These are phyloP conservation scores for Hanseniaspora jakobsenii DNA, from an alignment of 805 yeast genomes.

Conservation along the genomic window DNA sequence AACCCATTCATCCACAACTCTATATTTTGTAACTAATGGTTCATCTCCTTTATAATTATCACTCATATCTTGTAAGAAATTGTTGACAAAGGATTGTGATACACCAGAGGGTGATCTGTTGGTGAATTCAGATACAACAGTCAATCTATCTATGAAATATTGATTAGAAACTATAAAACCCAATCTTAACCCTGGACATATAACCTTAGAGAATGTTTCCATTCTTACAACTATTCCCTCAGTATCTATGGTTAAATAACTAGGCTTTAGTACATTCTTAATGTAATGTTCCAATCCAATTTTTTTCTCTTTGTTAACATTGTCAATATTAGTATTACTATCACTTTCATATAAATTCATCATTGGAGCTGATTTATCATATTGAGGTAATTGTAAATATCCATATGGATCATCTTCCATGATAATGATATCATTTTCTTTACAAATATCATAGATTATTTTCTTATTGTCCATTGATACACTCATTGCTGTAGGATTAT, in stretches of 20 bases:
- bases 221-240: constrained; percentile 49
- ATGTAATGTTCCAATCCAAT: constrained; percentile 36
- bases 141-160: constrained; percentile 33
- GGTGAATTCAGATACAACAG: constrained; percentile 33
- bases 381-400: constrained; percentile 40
- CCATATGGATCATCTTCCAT: constrained; percentile 66
- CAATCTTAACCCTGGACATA: constrained; percentile 54
- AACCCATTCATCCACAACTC: constrained; percentile 35
- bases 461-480: constrained; percentile 38
- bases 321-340: too few relatives aligned
- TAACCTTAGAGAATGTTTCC: constrained; percentile 55
- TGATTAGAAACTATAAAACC: constrained; percentile 48
- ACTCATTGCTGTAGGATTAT: constrained; percentile 56
- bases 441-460: constrained; percentile 41
- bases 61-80: constrained; percentile 33
- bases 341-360: constrained; percentile 26
- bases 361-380: constrained; percentile 22
- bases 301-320: too few relatives aligned
- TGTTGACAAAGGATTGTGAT: constrained; percentile 43
- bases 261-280: constrained; percentile 34
- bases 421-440: constrained; percentile 43
- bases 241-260: constrained; percentile 43
- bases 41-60: constrained; percentile 17
- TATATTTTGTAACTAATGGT: not conserved
- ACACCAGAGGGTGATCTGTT: constrained; percentile 48